Conservation (phyloP, 441 rosid genomes). For the Corymbia calophylla region DNA sequence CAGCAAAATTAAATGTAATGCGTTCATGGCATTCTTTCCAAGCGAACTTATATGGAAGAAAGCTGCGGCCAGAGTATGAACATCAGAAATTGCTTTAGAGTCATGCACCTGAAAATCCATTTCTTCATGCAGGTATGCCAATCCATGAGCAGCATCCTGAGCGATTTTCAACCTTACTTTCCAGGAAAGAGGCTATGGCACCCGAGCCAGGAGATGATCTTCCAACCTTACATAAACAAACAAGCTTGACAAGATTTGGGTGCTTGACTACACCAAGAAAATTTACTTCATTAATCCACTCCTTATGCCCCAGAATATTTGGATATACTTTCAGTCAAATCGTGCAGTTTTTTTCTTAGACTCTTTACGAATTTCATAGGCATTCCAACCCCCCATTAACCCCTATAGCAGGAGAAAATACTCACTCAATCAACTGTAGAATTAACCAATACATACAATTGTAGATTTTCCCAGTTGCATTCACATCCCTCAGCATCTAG, state of each 20-base stretch:
- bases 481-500: neutral
- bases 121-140: constrained; percentile 92
- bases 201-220: constrained; percentile 63
- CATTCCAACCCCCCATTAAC: neutral
- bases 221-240: constrained; percentile 90
- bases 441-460: neutral
- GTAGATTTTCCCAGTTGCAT: neutral
- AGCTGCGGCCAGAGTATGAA: neutral
- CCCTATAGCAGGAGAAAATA: neutral
- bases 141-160: constrained; percentile 85
- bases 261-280: constrained; percentile 87
- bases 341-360: neutral
- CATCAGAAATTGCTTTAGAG: neutral
- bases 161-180: constrained; percentile 66
- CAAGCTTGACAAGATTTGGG: constrained; percentile 88
- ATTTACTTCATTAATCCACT: constrained; percentile 95
- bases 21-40: neutral
- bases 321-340: neutral
- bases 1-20: constrained; percentile 5
- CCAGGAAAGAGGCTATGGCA: constrained; percentile 54
- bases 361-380: neutral
- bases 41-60: neutral
- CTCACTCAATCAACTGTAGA: neutral
- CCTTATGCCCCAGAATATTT: constrained; percentile 87
- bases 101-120: constrained; percentile 83